Evolutionary conservation across 2,329 filamentous ascomycete species (phyloP), one percentile per base, ranked within the genome.

Genomic region (Lecanoromycetidae sp.): DNA sequence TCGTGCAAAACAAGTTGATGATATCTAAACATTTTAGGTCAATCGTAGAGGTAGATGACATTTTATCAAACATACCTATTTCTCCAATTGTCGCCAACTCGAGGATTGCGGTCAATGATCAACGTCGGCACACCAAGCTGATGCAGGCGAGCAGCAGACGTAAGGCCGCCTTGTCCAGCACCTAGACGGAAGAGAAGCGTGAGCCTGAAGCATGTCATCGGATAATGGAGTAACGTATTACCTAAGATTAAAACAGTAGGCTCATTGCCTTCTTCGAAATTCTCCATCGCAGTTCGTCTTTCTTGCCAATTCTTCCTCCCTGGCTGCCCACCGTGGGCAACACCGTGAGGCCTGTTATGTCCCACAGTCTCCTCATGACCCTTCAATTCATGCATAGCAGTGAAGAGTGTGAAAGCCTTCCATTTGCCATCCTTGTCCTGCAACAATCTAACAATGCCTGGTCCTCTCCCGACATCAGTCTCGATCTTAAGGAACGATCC

Each of bases 41-140:
- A 13, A 22, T 22, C 13, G 27, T 22, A 20, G 34, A 6, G 12
- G 7, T 2, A 12, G 12, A 25, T 23, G 23, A 17, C 7, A 58
- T 56, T 46, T 67, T 68, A 5, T 64, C 7, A 19, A 29, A 17
- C 23, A 26, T 26, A 46, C 51, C 51, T 58, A 23, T 61, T 55
- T 0, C 63, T 53, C 67, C 67, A 70, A 38, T 64, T 66, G 50
- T 68, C 65, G 3, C 66, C 67, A 2, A 69, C 57, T 3, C 61
- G 54, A 2, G 56, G 49, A 22, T 64, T 63, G 36, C 59, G 58
- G 38, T 70, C 67, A 17, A 69, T 53, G 15, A 70, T 55, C 15
- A 68, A 52, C 13, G 57, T 52, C 1, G 51, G 42, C 23, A 64
- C 50, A 6, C 57, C 55, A 32, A 63, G 50, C 4, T 59, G 49